Evolutionary conservation across 495 filamentous ascomycete genomes (phyloP), one percentile per base, ranked within the genome.

Genomic region (Neurospora cerealis): DNA sequence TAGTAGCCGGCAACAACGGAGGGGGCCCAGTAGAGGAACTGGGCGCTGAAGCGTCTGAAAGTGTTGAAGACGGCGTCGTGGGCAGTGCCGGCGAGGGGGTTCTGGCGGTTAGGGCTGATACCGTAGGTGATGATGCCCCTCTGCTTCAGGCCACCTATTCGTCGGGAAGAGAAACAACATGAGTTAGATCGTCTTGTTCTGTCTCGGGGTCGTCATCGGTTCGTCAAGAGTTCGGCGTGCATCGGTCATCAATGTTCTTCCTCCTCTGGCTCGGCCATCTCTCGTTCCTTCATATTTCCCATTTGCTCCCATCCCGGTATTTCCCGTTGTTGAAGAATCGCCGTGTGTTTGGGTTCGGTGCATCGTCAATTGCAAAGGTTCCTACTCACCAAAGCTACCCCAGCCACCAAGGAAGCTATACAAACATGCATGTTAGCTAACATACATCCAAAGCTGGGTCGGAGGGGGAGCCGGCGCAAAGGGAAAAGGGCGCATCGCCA

Each of bases 11-110:
- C 78, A 74, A 94, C 74, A 77, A 96, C 85, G 40, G 95, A 92
- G 40, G 95, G 93, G n/a, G 86, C 87, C 80, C 92, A 86, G 86
- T 94, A 97, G 76, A 97, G 87, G 76, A 92, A 87, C 87, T 97
- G 92, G 72, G 85, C 79, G 77, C 85, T 83, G 78, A 87, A 84
- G 70, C 88, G 83, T 75, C 89, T 85, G 82, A 84, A 89, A 48
- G 86, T 87, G 84, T 91, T 90, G 88, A 90, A 90, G 84, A 91
- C 71, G 74, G 84, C 84, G 69, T 85, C 85, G 79, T 88, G 86
- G 44, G 78, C 80, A 71, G 88, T 78, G 72, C 89, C 88, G 77
- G 88, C 87, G 73, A 89, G 79, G 24, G 87, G 87, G 79, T 85
- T 83, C 78, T 87, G 87, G 73, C 82, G 86, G 85, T 90, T 89